Evolutionary conservation across 2,329 filamentous ascomycete genomes (phyloP).

Genomic region (Hymenoscyphus linearis): DNA sequence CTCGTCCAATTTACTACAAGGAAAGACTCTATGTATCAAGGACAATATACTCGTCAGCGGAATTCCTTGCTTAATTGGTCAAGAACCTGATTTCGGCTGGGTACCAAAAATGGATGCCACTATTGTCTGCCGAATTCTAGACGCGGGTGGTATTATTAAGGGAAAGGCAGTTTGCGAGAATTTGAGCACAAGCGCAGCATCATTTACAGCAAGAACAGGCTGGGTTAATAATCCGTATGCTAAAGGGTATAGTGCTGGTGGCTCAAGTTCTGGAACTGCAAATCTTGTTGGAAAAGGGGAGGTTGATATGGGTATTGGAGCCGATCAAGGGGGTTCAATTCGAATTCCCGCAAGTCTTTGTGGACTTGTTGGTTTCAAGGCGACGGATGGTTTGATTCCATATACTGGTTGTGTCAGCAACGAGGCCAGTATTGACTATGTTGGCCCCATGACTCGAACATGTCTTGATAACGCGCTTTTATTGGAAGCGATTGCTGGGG

Average conservation of each 20-base stretch:
- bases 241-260: constrained; percentile 43
- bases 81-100: constrained; percentile 45
- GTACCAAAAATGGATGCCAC: constrained; percentile 48
- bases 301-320: constrained; percentile 46
- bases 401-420: constrained; percentile 38
- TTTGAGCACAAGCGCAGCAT: constrained; percentile 44
- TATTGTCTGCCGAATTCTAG: constrained; percentile 44
- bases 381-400: constrained; percentile 21
- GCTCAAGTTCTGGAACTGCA: constrained; percentile 44
- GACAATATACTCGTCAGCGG: constrained; percentile 50
- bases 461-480: constrained; percentile 38
- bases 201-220: constrained; percentile 43
- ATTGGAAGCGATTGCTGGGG: constrained; percentile 42
- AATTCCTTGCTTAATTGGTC: constrained; percentile 49
- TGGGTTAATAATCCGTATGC: constrained; percentile 41
- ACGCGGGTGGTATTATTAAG: constrained; percentile 45
- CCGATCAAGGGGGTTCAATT: constrained; percentile 54
- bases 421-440: constrained; percentile 47
- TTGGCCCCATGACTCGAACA: constrained; percentile 39
- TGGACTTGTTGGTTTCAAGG: constrained; percentile 24
- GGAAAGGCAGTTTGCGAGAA: constrained; percentile 51
- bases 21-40: constrained; percentile 46
- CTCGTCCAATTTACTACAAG: constrained; percentile 29
- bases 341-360: constrained; percentile 61
- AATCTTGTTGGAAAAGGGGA: constrained; percentile 40